Percentiles rank a stretch among this genome's conserved stretches.
Evolutionary conservation across 1,284 basidiomycete genomes (phyloP).

Genomic region (Ustilago esculenta): DNA sequence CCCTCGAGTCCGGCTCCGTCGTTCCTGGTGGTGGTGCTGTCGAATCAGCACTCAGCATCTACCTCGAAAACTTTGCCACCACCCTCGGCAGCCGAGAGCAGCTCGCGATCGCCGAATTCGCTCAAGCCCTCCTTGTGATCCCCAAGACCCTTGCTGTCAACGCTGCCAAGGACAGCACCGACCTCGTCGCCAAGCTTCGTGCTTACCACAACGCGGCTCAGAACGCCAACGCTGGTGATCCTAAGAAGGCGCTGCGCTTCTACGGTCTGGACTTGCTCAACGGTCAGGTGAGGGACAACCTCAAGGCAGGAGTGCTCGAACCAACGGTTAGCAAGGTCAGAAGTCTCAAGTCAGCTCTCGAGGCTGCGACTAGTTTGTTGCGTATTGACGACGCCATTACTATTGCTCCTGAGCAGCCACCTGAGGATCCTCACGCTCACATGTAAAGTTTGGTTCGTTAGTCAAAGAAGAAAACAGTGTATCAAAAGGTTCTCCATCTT

Average conservation of each 20-base stretch:
- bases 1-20: conserved; percentile 92
- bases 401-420: conserved; percentile 60
- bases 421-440: conserved; percentile 65
- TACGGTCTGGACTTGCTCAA: conserved; percentile 95
- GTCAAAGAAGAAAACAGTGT: not conserved
- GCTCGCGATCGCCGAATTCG: conserved; percentile 98
- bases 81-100: conserved; percentile 94
- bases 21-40: conserved; percentile 98
- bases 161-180: conserved; percentile 97
- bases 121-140: conserved; percentile 88
- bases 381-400: conserved; percentile 83
- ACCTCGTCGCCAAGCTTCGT: conserved; percentile 94
- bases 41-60: conserved; percentile 95
- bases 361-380: conserved; percentile 92
- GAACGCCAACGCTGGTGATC: conserved; percentile 82
- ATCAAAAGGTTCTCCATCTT: conserved; percentile 5
- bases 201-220: conserved; percentile 96
- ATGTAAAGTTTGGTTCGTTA: conserved; percentile 43
- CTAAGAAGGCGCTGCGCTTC: conserved; percentile 91
- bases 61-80: conserved; percentile 98
- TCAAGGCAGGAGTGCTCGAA: conserved; percentile 90
- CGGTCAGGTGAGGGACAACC: conserved; percentile 94
- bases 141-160: conserved; percentile 95
- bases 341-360: conserved; percentile 93
- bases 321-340: conserved; percentile 97